phyloP scores from a whole-genome alignment of 2,329 filamentous ascomycete species.

The Neocatenulostroma microsporum region DNA sequence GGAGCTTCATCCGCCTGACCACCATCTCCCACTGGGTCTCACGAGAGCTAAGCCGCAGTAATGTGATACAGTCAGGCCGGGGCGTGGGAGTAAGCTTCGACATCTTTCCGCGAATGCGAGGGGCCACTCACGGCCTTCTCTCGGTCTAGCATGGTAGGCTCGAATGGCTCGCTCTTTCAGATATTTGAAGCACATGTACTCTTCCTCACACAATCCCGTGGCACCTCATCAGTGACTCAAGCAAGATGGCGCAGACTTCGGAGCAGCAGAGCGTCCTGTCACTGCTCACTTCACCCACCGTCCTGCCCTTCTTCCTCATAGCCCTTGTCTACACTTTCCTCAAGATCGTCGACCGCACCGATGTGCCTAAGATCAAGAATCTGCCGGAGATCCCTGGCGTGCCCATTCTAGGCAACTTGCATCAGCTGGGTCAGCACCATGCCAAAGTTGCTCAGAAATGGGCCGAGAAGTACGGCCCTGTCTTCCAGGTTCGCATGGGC shows the following conservation, averaged over 20 bases:
- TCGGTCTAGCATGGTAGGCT: too few species aligned
- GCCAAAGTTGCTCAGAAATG: conserved; percentile 39
- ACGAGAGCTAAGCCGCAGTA: too few species aligned
- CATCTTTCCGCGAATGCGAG: too few species aligned
- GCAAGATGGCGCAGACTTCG: conserved; percentile 20
- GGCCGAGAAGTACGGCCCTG: conserved; percentile 43
- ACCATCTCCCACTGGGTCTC: too few species aligned
- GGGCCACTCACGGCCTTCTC: too few species aligned
- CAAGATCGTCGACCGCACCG: conserved; percentile 38
- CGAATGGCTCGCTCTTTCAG: too few species aligned
- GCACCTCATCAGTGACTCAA: neutral
- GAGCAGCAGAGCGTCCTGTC: conserved; percentile 23
- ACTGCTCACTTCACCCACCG: conserved; percentile 29
- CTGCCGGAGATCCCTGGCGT: conserved; percentile 41
- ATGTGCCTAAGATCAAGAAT: conserved; percentile 42
- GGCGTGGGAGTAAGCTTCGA: too few species aligned
- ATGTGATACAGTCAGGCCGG: too few species aligned
- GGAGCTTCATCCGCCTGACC: too few species aligned
- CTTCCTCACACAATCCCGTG: conserved; percentile 1
- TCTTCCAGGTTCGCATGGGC: conserved; percentile 52
- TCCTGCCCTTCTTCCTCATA: conserved; percentile 36
- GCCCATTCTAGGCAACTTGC: conserved; percentile 41
- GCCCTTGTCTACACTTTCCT: conserved; percentile 35
- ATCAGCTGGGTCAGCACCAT: conserved; percentile 39
- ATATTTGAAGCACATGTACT: conserved; percentile 1